Evolutionary conservation across 2,329 filamentous ascomycete genomes (phyloP).

Genomic region (Diaporthe sp.): DNA sequence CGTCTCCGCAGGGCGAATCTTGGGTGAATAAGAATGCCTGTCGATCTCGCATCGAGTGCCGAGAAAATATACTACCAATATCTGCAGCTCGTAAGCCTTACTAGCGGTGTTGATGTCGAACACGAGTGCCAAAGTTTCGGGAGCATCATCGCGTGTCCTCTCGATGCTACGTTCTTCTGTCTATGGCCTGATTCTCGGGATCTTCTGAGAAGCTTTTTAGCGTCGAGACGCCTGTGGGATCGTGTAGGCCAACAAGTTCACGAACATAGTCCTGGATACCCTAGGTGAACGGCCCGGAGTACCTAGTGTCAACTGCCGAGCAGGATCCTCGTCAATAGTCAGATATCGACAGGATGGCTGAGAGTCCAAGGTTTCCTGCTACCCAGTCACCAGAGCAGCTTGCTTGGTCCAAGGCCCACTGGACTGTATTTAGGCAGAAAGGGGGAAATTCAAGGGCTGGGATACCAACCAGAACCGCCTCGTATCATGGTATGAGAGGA

Average conservation of each 20-base stretch:
- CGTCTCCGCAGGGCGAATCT: slow-evolving; percentile 18
- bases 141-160: neutral
- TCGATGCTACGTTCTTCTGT: neutral
- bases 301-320: slow-evolving; percentile 30
- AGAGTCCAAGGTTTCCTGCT: neutral
- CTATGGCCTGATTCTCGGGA: neutral
- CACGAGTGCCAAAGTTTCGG: slow-evolving; percentile 21
- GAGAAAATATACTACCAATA: slow-evolving; percentile 14
- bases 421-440: slow-evolving; percentile 27
- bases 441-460: slow-evolving; percentile 28
- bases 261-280: neutral
- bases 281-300: slow-evolving; percentile 6
- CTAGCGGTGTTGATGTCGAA: slow-evolving; percentile 1
- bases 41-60: slow-evolving; percentile 17
- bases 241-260: neutral
- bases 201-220: neutral
- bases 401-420: slow-evolving; percentile 14
- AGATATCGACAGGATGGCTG: neutral
- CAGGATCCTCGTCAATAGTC: slow-evolving; percentile 19
- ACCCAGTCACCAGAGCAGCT: slow-evolving; percentile 15
- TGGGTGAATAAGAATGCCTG: slow-evolving; percentile 15
- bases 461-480: slow-evolving; percentile 7
- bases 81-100: slow-evolving; percentile 28
- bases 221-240: neutral
- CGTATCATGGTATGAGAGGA: neutral